phyloP scores from a whole-genome alignment of 345 rosid species.

The Jatropha curcas region DNA sequence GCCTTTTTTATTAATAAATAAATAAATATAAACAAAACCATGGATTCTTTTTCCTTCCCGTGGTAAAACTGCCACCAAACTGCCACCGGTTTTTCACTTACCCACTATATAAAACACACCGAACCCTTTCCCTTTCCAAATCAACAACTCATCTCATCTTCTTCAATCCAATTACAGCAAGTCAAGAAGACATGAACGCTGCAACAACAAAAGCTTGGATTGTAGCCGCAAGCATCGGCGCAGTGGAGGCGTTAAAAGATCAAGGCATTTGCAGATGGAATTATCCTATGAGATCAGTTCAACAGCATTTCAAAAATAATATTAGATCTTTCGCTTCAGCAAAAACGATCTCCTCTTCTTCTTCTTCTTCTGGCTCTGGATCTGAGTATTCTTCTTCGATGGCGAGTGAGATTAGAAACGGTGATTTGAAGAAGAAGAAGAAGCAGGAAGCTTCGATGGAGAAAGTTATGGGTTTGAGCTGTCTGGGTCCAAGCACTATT shows the following conservation, averaged over 20 bases:
- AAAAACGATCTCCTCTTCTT: neutral
- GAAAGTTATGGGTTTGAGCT: slow-evolving; percentile 39
- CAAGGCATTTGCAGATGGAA: slow-evolving; percentile 38
- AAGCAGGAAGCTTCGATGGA: slow-evolving; percentile 27
- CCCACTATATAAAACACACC: neutral
- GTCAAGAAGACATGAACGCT: neutral
- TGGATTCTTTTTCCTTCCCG: neutral
- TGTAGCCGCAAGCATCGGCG: slow-evolving; percentile 20
- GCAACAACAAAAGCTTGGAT: slow-evolving; percentile 11
- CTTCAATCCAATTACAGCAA: neutral
- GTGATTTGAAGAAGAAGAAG: slow-evolving; percentile 19
- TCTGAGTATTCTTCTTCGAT: neutral
- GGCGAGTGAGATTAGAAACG: neutral
- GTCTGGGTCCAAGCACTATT: slow-evolving; percentile 46
- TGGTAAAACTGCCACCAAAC: neutral
- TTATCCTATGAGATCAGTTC: slow-evolving; percentile 19
- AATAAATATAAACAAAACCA: neutral
- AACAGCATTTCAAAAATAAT: slow-evolving; percentile 18
- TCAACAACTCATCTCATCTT: neutral
- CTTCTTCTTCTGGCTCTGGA: neutral
- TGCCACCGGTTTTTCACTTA: slow-evolving; percentile 2
- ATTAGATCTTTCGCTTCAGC: slow-evolving; percentile 1
- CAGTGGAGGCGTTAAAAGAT: slow-evolving; percentile 24
- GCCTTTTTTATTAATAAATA: neutral
- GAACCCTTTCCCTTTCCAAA: neutral